phyloP scores from a whole-genome alignment of 805 yeast genomes.

The Saturnispora diversa region DNA sequence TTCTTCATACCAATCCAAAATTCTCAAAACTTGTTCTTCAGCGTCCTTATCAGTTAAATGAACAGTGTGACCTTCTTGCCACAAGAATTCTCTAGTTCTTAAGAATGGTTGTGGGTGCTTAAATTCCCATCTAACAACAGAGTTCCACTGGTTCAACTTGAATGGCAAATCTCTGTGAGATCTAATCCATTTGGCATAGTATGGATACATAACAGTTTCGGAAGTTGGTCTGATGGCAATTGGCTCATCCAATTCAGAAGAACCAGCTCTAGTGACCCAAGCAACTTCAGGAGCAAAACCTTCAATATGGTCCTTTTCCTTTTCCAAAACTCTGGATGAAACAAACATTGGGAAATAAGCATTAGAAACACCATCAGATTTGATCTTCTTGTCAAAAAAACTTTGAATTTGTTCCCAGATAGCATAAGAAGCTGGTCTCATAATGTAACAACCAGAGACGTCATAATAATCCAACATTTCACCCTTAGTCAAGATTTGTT shows the following conservation, averaged over 20 bases:
- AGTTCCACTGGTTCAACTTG: slow-evolving; percentile 97
- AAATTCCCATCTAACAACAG: slow-evolving; percentile 99
- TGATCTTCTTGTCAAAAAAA: slow-evolving; percentile 77
- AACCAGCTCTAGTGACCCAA: slow-evolving; percentile 97
- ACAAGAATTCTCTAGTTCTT: slow-evolving; percentile 96
- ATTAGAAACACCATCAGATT: slow-evolving; percentile 83
- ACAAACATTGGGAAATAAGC: slow-evolving; percentile 99
- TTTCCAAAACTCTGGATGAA: slow-evolving; percentile 83
- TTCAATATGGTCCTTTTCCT: slow-evolving; percentile 96
- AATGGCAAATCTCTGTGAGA: slow-evolving; percentile 97
- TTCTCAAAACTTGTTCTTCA: slow-evolving; percentile 70
- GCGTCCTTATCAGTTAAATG: slow-evolving; percentile 82
- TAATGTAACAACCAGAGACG: slow-evolving; percentile 96
- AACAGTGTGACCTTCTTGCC: slow-evolving; percentile 99
- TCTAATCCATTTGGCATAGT: slow-evolving; percentile 98
- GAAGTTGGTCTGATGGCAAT: slow-evolving; percentile 99
- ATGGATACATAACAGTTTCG: slow-evolving; percentile 99
- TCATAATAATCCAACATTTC: slow-evolving; percentile 98
- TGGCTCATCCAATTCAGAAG: slow-evolving; percentile 91
- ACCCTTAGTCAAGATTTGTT: slow-evolving; percentile 91
- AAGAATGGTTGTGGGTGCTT: slow-evolving; percentile 99
- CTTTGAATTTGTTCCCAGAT: slow-evolving; percentile 92
- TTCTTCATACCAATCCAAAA: slow-evolving; percentile 76
- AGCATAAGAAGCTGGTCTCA: slow-evolving; percentile 90
- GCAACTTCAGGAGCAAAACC: slow-evolving; percentile 99